These are phyloP conservation scores for Eruca vesicaria DNA, from an alignment of 441 rosid genomes.

Conservation along the genomic window DNA sequence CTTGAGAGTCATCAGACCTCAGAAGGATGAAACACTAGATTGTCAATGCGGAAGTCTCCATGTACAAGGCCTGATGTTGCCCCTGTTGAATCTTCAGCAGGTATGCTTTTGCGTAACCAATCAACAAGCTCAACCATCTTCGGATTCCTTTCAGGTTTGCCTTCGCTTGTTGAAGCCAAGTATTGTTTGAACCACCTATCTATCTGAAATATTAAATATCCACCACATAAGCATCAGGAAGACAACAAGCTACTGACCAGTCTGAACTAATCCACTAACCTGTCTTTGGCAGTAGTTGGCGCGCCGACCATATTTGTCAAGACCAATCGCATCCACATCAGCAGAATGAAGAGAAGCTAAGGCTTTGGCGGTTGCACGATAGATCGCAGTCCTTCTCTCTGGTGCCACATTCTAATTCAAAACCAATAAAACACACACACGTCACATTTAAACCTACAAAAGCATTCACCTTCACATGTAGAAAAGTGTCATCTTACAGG, in stretches of 20 bases:
- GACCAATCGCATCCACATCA: conserved; percentile 71
- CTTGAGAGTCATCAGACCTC: conserved; percentile 53
- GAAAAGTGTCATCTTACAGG: conserved; percentile 46
- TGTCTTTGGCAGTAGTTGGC: conserved; percentile 81
- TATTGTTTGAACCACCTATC: conserved; percentile 96
- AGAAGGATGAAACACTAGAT: conserved; percentile 82
- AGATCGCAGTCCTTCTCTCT: conserved; percentile 55
- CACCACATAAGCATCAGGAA: not conserved
- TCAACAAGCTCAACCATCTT: conserved; percentile 76
- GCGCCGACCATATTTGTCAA: conserved; percentile 71
- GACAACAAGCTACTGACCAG: not conserved
- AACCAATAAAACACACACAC: conserved; percentile 10
- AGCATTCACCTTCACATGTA: not conserved
- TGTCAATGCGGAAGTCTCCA: conserved; percentile 95
- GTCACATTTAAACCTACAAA: conserved; percentile 9
- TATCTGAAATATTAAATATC: conserved; percentile 46
- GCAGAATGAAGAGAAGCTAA: conserved; percentile 84
- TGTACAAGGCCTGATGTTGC: conserved; percentile 80
- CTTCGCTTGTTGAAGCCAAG: conserved; percentile 77
- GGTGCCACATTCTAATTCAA: conserved; percentile 60
- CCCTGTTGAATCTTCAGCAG: conserved; percentile 75
- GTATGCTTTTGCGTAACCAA: conserved; percentile 71
- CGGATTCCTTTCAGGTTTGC: conserved; percentile 66
- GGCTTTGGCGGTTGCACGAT: conserved; percentile 68
- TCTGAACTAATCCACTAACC: conserved; percentile 39